Conservation (phyloP, 2,329 filamentous ascomycete genomes). For the Bipolaris oryzae region DNA sequence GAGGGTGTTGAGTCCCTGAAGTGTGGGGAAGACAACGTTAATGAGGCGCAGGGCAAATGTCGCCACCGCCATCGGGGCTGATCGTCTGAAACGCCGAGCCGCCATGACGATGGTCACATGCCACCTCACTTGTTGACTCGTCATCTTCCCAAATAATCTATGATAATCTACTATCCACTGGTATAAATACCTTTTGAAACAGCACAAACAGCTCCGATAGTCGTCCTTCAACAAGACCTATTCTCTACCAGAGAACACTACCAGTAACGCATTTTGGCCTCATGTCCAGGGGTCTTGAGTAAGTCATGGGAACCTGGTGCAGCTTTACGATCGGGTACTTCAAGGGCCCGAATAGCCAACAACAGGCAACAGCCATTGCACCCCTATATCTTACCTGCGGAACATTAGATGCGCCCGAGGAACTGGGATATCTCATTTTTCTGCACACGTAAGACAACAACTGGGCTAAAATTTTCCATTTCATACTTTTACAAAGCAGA, state of each 20-base stretch:
- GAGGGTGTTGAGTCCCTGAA: slow-evolving; percentile 15
- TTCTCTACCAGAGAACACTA: neutral
- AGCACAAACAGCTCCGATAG: too few relatives aligned
- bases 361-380: neutral
- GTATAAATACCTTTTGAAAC: neutral
- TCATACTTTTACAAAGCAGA: slow-evolving; percentile 32
- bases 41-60: slow-evolving; percentile 31
- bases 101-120: slow-evolving; percentile 27
- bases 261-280: neutral
- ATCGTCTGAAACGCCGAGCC: slow-evolving; percentile 18
- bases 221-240: too few relatives aligned
- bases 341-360: neutral
- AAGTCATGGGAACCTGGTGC: neutral
- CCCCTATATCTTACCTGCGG: neutral
- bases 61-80: slow-evolving; percentile 13
- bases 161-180: neutral
- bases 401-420: neutral
- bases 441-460: neutral
- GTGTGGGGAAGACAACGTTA: slow-evolving; percentile 28
- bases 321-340: neutral
- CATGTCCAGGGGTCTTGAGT: neutral
- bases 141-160: neutral
- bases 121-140: slow-evolving; percentile 10
- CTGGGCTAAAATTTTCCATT: slow-evolving; percentile 18
- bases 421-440: neutral